A percentile compares a stretch with the other conserved stretches of the same genome.
These are phyloP conservation scores for Phytophthora ramorum DNA, from an alignment of 352 stramenopile genomes.

Conservation along the genomic window DNA sequence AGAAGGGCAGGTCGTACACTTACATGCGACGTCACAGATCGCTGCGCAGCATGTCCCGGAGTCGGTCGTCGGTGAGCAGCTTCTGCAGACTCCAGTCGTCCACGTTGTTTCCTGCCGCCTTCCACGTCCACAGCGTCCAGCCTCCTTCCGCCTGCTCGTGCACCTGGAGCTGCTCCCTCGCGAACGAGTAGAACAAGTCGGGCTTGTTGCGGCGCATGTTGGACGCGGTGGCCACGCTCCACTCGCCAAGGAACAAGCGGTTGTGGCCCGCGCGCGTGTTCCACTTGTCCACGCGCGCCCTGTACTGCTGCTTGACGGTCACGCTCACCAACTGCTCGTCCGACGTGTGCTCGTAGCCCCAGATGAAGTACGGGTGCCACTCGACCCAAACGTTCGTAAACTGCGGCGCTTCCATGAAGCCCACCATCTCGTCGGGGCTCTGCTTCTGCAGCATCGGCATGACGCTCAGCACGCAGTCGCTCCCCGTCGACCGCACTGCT, in stretches of 20 bases:
- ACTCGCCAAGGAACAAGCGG: constrained; percentile 68
- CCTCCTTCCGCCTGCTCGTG: constrained; percentile 57
- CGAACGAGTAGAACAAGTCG: constrained; percentile 55
- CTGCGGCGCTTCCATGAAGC: constrained; percentile 53
- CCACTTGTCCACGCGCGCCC: constrained; percentile 38
- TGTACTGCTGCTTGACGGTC: constrained; percentile 43
- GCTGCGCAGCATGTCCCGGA: constrained; percentile 22
- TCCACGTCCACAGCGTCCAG: constrained; percentile 78
- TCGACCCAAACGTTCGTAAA: constrained; percentile 86
- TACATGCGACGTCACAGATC: neutral
- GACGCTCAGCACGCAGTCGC: constrained; percentile 73
- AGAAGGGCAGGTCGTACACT: too few relatives aligned
- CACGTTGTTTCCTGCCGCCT: constrained; percentile 45
- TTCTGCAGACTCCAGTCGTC: constrained; percentile 70
- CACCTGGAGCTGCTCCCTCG: constrained; percentile 55
- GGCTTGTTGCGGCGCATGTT: constrained; percentile 57
- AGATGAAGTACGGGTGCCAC: constrained; percentile 86
- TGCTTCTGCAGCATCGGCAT: constrained; percentile 71
- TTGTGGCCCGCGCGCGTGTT: constrained; percentile 42
- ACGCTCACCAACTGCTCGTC: constrained; percentile 55
- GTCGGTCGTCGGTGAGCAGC: constrained; percentile 48
- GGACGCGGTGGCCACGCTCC: constrained; percentile 50
- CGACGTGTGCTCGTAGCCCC: constrained; percentile 69
- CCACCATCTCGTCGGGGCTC: constrained; percentile 58
- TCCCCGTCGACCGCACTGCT: constrained; percentile 57